phyloP scores from a whole-genome alignment of 2,329 filamentous ascomycete genomes.

The Monosporascus sp. region DNA sequence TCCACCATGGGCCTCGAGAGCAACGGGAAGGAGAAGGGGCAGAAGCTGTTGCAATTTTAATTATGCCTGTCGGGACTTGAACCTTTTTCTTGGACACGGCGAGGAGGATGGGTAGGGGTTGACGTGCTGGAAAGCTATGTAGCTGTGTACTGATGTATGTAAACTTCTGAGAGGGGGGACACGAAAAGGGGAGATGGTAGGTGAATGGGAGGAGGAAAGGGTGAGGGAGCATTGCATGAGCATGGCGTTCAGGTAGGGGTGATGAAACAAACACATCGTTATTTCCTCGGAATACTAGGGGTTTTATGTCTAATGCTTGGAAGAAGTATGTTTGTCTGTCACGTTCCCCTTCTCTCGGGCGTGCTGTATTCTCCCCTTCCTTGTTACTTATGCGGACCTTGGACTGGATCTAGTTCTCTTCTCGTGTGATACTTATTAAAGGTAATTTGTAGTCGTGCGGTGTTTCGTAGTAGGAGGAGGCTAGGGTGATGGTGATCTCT shows the following conservation, averaged over 20 bases:
- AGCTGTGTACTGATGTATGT: not conserved
- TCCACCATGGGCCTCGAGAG: constrained; percentile 60
- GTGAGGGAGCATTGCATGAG: constrained; percentile 22
- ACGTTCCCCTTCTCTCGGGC: not conserved
- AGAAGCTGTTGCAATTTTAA: constrained; percentile 29
- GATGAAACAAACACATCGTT: not conserved
- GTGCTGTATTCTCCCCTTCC: too few species aligned
- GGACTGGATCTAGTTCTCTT: too few species aligned
- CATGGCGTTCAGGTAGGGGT: constrained; percentile 18
- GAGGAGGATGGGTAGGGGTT: not conserved
- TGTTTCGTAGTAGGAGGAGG: too few species aligned
- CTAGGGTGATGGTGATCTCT: too few species aligned
- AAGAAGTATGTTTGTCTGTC: constrained; percentile 6
- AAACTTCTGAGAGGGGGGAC: not conserved
- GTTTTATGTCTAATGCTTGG: too few species aligned
- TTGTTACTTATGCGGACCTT: too few species aligned
- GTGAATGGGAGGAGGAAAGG: not conserved
- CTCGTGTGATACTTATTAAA: too few species aligned
- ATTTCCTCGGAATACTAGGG: not conserved
- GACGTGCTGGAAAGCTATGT: not conserved
- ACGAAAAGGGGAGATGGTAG: not conserved
- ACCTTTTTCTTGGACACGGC: not conserved
- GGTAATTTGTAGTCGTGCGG: too few species aligned
- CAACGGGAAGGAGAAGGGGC: constrained; percentile 38
- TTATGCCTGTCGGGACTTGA: not conserved